Conservation (phyloP, 1,284 basidiomycete species). For the Xanthoconium separans region DNA sequence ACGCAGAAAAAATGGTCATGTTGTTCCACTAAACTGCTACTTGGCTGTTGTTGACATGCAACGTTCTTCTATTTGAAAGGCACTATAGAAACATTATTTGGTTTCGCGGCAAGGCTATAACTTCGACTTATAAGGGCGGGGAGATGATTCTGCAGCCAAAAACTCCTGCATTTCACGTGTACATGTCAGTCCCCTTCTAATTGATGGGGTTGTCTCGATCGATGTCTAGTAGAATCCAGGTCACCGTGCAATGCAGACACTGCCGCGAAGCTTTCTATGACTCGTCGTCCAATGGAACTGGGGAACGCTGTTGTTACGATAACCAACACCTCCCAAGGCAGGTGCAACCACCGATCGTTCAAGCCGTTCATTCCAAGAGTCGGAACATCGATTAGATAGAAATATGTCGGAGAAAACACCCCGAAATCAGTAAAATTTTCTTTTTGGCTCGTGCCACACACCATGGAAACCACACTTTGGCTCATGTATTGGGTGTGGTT, state of each 20-base stretch:
- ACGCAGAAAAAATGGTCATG: too few relatives aligned
- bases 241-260: slow-evolving; percentile 1
- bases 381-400: background rate
- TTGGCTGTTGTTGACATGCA: too few relatives aligned
- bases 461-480: slow-evolving; percentile 10
- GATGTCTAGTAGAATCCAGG: background rate
- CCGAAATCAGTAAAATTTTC: slow-evolving; percentile 14
- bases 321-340: slow-evolving; percentile 23
- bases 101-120: too few relatives aligned
- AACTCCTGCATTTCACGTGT: too few relatives aligned
- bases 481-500: slow-evolving; percentile 20
- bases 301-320: slow-evolving; percentile 13
- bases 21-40: too few relatives aligned
- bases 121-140: too few relatives aligned
- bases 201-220: background rate
- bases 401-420: background rate
- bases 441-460: slow-evolving; percentile 12
- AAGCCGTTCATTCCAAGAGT: slow-evolving; percentile 16
- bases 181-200: slow-evolving; percentile 10
- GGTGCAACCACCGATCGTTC: slow-evolving; percentile 22
- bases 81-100: too few relatives aligned
- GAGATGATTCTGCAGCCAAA: too few relatives aligned
- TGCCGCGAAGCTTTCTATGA: background rate
- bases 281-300: background rate
- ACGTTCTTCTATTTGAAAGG: too few relatives aligned